A percentile compares a stretch with the other conserved stretches of the same genome.
Evolutionary conservation across 2,329 filamentous ascomycete species (phyloP).

Genomic region (Mariannaea elegans): DNA sequence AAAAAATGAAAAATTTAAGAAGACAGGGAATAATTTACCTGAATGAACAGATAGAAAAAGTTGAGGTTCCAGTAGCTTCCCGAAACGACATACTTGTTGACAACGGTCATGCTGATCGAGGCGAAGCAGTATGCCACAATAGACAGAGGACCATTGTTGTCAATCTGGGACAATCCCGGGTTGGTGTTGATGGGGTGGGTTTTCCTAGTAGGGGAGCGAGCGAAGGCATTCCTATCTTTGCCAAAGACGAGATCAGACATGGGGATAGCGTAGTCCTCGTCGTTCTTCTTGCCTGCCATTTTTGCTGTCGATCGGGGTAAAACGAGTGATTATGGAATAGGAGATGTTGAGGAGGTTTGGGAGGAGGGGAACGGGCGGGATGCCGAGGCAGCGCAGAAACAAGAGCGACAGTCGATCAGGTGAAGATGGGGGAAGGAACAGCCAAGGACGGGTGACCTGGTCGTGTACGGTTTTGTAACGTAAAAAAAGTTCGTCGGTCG

Average conservation of each 20-base stretch:
- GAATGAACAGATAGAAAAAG: constrained; percentile 91
- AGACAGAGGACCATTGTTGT: constrained; percentile 81
- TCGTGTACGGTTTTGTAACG: background rate
- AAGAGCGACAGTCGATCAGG: background rate
- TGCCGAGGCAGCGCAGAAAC: background rate
- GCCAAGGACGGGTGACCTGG: background rate
- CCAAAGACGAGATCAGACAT: constrained; percentile 68
- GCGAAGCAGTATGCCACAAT: constrained; percentile 92
- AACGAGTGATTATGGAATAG: constrained; percentile 28
- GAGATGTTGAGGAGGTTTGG: background rate
- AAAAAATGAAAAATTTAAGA: background rate
- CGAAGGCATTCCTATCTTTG: constrained; percentile 63
- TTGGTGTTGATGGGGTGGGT: constrained; percentile 27
- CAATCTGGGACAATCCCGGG: constrained; percentile 53
- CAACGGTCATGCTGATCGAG: constrained; percentile 99
- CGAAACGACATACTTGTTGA: constrained; percentile 98
- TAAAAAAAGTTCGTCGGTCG: background rate
- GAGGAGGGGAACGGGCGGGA: constrained; percentile 22
- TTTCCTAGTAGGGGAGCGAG: constrained; percentile 35
- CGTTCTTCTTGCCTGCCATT: constrained; percentile 92
- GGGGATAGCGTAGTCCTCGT: constrained; percentile 79
- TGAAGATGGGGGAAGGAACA: background rate
- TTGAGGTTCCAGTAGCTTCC: constrained; percentile 93
- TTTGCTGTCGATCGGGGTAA: constrained; percentile 35
- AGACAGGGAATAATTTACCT: constrained; percentile 67